These are phyloP conservation scores for Trichosporon inkin DNA, from an alignment of 1,284 basidiomycete genomes.

Conservation along the genomic window DNA sequence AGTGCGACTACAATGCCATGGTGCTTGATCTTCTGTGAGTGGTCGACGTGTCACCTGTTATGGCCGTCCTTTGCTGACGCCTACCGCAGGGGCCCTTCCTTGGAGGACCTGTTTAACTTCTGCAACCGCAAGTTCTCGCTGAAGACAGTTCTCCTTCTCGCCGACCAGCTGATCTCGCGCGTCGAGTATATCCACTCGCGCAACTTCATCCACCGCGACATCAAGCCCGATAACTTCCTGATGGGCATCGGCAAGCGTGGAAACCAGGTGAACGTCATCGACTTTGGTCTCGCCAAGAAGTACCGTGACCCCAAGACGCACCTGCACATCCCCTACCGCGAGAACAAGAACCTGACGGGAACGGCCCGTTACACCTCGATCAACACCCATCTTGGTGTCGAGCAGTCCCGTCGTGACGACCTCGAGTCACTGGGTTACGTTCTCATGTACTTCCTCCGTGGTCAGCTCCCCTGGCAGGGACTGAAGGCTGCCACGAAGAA, in stretches of 20 bases:
- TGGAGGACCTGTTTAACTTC: slow-evolving; percentile 99
- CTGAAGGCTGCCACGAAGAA: slow-evolving; percentile 98
- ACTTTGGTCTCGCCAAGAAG: slow-evolving; percentile 99
- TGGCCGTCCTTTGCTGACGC: slow-evolving; percentile 5
- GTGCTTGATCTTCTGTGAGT: slow-evolving; percentile 83
- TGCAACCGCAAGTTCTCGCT: slow-evolving; percentile 98
- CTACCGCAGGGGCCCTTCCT: slow-evolving; percentile 66
- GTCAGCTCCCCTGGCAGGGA: slow-evolving; percentile 94
- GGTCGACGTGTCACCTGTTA: background rate
- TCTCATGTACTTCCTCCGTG: slow-evolving; percentile 95
- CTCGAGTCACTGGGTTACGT: slow-evolving; percentile 94
- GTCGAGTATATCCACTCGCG: slow-evolving; percentile 99
- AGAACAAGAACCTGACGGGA: slow-evolving; percentile 99
- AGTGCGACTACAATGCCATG: slow-evolving; percentile 99
- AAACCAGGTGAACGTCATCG: slow-evolving; percentile 99
- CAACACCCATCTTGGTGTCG: slow-evolving; percentile 97
- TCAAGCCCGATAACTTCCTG: slow-evolving; percentile 99
- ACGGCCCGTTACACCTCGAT: slow-evolving; percentile 99
- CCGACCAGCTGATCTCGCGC: slow-evolving; percentile 96
- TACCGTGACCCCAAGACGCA: slow-evolving; percentile 99
- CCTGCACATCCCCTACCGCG: slow-evolving; percentile 97
- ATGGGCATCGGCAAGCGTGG: slow-evolving; percentile 99
- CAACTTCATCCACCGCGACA: slow-evolving; percentile 99
- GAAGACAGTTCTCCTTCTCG: slow-evolving; percentile 94
- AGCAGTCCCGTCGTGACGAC: slow-evolving; percentile 93